phyloP scores from a whole-genome alignment of 148 eudicot species.

The Limonium bicolor region DNA sequence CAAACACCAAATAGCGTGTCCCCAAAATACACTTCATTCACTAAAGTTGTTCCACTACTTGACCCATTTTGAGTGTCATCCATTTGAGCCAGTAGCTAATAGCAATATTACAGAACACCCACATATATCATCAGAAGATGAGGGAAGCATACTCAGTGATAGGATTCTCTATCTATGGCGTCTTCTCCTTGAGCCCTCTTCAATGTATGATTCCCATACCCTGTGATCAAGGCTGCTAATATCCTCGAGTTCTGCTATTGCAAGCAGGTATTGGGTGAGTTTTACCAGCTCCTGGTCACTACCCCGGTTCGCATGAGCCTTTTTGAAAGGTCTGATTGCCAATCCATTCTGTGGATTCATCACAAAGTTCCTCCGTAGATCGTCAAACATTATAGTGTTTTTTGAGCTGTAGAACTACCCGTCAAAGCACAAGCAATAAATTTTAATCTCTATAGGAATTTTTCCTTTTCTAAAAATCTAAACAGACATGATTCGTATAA shows the following conservation, averaged over 20 bases:
- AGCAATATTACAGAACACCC: no score
- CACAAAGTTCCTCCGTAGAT: constrained; percentile 77
- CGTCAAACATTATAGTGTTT: constrained; percentile 98
- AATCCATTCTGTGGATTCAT: constrained; percentile 97
- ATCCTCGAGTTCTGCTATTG: constrained; percentile 82
- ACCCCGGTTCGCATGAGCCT: constrained; percentile 68
- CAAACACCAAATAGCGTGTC: no score
- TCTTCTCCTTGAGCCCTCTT: constrained; percentile 52
- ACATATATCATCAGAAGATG: no score
- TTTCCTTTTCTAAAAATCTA: no score
- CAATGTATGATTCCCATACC: constrained; percentile 56
- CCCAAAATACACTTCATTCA: no score
- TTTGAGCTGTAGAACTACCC: constrained; percentile 68
- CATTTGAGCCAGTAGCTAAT: no score
- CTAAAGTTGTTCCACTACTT: no score
- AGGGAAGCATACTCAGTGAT: background rate
- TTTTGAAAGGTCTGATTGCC: constrained; percentile 77
- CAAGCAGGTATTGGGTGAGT: constrained; percentile 87
- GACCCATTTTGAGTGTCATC: no score
- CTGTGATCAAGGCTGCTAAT: constrained; percentile 62
- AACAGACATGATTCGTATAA: no score
- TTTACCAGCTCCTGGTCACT: constrained; percentile 78
- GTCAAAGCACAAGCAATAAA: constrained; percentile 1
- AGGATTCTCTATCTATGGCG: constrained; percentile 30
- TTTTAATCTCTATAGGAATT: no score